Conservation (phyloP, 2,329 filamentous ascomycete genomes). For the Drechslera avenae region DNA sequence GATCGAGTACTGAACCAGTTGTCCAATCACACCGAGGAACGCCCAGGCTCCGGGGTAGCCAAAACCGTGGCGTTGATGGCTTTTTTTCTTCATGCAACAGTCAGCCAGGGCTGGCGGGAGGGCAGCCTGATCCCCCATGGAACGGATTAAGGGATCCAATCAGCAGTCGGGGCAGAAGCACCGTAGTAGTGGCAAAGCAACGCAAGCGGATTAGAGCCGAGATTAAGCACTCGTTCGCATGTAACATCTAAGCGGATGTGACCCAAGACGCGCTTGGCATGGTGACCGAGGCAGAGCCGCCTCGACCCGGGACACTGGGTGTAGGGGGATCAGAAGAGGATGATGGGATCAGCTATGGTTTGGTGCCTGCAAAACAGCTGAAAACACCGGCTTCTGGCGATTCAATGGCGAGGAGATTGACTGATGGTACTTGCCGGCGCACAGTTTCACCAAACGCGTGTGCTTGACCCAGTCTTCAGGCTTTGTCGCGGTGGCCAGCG, state of each 20-base stretch:
- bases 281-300: conserved; percentile 16
- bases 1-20: conserved; percentile 6
- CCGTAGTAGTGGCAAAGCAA: conserved; percentile 3
- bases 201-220: conserved; percentile 13
- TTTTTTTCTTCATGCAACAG: conserved; percentile 23
- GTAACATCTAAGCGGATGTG: conserved; percentile 18
- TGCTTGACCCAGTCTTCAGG: conserved; percentile 3
- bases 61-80: conserved; percentile 21
- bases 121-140: conserved; percentile 6
- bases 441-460: conserved; percentile 8
- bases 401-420: not conserved
- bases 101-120: conserved; percentile 22
- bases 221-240: conserved; percentile 17
- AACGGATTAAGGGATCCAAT: not conserved
- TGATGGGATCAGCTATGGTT: not conserved
- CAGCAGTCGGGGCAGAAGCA: conserved; percentile 8
- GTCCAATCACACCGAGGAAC: conserved; percentile 20
- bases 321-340: not conserved
- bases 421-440: not conserved
- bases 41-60: conserved; percentile 8
- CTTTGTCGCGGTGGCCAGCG: not conserved
- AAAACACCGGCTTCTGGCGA: conserved; percentile 1
- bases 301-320: conserved; percentile 21
- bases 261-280: conserved; percentile 19
- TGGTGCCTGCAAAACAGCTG: not conserved